Conservation (phyloP, 495 filamentous ascomycete genomes). For the Pyrenula aspistea region DNA sequence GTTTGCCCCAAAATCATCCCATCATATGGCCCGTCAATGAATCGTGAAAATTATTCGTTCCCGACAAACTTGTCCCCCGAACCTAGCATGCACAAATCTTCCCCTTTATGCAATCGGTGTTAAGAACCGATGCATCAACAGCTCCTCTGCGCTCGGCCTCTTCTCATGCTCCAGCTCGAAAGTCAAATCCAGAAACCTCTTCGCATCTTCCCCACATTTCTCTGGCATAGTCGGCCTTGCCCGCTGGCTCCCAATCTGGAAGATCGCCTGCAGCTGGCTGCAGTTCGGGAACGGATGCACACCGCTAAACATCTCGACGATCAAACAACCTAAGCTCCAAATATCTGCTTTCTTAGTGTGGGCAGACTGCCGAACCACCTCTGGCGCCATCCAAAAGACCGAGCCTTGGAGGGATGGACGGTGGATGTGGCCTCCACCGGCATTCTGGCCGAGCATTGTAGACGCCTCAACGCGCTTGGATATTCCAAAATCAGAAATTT, state of each 20-base stretch:
- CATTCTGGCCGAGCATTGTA: conserved; percentile 43
- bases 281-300: conserved; percentile 94
- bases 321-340: conserved; percentile 91
- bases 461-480: conserved; percentile 91
- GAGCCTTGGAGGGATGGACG: conserved; percentile 91
- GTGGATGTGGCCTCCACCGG: conserved; percentile 53
- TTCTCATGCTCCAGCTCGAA: conserved; percentile 92
- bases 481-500: conserved; percentile 99
- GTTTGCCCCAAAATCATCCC: no score
- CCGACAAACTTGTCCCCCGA: no score
- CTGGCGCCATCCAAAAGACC: conserved; percentile 99
- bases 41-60: no score
- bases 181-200: conserved; percentile 72
- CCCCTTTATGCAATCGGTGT: conserved; percentile 40
- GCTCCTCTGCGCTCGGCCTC: conserved; percentile 80
- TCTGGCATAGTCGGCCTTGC: conserved; percentile 85
- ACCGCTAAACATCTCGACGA: conserved; percentile 99
- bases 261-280: conserved; percentile 94
- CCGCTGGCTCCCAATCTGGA: conserved; percentile 85
- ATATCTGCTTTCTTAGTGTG: conserved; percentile 99
- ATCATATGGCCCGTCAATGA: no score
- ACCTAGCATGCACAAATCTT: neutral
- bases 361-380: conserved; percentile 93
- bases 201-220: conserved; percentile 73
- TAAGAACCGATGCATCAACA: conserved; percentile 73